Percentiles rank a stretch among this genome's conserved stretches.
phyloP scores from a whole-genome alignment of 306 rosid species.

The Quercus suber region DNA sequence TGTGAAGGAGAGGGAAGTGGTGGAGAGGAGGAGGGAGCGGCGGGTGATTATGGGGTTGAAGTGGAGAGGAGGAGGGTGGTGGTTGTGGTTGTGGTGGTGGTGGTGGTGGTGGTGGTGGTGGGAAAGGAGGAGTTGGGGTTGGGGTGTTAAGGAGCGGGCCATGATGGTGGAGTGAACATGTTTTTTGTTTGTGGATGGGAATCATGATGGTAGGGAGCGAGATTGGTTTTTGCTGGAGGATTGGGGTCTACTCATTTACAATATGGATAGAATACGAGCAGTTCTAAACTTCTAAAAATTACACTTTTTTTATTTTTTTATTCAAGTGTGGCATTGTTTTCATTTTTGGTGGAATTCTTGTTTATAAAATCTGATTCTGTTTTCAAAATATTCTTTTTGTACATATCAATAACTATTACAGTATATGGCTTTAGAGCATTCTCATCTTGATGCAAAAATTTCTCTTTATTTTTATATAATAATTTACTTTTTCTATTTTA shows the following conservation, averaged over 20 bases:
- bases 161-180: constrained; percentile 34
- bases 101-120: constrained; percentile 9
- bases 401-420: fast-evolving
- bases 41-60: constrained; percentile 34
- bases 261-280: not conserved
- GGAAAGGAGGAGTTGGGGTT: constrained; percentile 19
- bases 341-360: no score
- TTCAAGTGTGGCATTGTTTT: no score
- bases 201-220: not conserved
- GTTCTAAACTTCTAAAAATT: not conserved
- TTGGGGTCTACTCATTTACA: constrained; percentile 7
- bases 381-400: no score
- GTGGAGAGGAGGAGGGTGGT: constrained; percentile 5
- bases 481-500: no score
- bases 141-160: constrained; percentile 38
- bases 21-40: constrained; percentile 47
- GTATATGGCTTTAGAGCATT: no score
- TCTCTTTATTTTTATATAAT: fast-evolving
- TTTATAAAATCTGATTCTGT: no score
- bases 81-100: no score
- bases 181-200: not conserved
- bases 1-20: constrained; percentile 42
- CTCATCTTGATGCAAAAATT: no score
- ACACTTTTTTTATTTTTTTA: no score
- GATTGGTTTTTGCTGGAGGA: not conserved